Conservation (phyloP, 768 basidiomycete species). For the Pleurotus pulmonarius region DNA sequence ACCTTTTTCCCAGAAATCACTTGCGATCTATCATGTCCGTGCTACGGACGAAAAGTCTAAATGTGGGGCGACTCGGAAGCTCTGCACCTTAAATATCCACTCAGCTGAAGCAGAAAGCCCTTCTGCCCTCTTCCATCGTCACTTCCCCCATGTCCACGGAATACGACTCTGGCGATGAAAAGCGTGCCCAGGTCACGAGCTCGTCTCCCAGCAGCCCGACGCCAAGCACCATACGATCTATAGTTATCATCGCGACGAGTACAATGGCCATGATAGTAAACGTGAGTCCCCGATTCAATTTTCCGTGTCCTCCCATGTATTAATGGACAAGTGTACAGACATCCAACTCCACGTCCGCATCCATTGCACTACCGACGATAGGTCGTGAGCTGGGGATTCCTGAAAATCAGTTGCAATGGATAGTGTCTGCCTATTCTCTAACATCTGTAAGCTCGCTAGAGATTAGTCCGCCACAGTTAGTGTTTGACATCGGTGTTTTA, state of each 20-base stretch:
- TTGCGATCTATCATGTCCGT: too few relatives aligned
- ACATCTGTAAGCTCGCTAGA: not conserved
- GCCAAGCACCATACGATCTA: constrained; percentile 17
- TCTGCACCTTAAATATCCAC: not conserved
- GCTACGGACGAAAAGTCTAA: not conserved
- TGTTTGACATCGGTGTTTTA: constrained; percentile 12
- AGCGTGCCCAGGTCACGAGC: not conserved
- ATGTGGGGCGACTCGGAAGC: not conserved
- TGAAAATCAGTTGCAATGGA: constrained; percentile 6
- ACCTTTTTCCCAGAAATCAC: too few relatives aligned
- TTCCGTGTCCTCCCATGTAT: too few relatives aligned
- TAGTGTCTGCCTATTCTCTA: constrained; percentile 1
- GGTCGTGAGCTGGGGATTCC: not conserved
- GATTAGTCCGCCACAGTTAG: not conserved
- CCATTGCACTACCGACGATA: constrained; percentile 9
- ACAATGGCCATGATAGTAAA: constrained; percentile 24
- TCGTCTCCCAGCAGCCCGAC: not conserved
- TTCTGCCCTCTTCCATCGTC: not conserved
- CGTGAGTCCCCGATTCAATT: constrained; percentile 10
- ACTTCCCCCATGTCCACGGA: not conserved
- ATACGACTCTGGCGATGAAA: not conserved
- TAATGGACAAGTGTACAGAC: not conserved
- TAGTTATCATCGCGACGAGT: constrained; percentile 20
- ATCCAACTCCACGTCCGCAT: constrained; percentile 5
- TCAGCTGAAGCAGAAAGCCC: not conserved